Conservation (phyloP, 257 asterid species). For the Rhazya stricta region DNA sequence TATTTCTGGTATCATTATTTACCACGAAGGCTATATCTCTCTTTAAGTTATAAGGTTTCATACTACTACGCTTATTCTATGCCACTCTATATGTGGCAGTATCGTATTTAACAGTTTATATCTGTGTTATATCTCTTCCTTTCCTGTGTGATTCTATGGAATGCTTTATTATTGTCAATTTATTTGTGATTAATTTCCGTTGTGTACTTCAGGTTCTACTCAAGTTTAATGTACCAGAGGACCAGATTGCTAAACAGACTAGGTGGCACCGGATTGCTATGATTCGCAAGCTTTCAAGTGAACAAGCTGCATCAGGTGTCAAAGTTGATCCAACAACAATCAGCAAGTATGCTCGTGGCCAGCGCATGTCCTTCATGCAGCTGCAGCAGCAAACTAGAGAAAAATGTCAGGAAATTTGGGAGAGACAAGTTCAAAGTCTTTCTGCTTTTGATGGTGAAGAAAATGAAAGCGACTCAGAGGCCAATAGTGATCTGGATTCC, state of each 20-base stretch:
- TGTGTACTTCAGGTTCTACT: conserved; percentile 72
- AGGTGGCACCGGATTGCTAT: conserved; percentile 98
- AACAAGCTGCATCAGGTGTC: conserved; percentile 96
- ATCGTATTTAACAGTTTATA: neutral
- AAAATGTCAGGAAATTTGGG: conserved; percentile 99
- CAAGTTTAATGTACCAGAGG: conserved; percentile 90
- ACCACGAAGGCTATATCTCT: no score
- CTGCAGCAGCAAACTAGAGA: conserved; percentile 99
- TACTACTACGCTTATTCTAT: no score
- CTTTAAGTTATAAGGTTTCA: no score
- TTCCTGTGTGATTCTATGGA: neutral
- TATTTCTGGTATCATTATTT: no score
- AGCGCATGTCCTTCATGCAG: conserved; percentile 97
- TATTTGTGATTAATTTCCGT: conserved; percentile 11
- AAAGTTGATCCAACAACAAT: conserved; percentile 93
- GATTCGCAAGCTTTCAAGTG: conserved; percentile 96
- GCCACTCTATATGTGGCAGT: neutral
- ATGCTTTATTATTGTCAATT: conserved; percentile 16
- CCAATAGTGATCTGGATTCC: conserved; percentile 94
- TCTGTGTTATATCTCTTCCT: neutral
- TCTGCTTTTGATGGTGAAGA: conserved; percentile 83
- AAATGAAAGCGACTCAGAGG: conserved; percentile 91
- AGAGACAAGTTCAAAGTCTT: conserved; percentile 84
- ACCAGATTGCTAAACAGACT: conserved; percentile 76
- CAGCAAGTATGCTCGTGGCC: conserved; percentile 98